Base-by-base conservation (phyloP, 352 stramenopile species). In the Phytophthora agathidicida region DNA sequence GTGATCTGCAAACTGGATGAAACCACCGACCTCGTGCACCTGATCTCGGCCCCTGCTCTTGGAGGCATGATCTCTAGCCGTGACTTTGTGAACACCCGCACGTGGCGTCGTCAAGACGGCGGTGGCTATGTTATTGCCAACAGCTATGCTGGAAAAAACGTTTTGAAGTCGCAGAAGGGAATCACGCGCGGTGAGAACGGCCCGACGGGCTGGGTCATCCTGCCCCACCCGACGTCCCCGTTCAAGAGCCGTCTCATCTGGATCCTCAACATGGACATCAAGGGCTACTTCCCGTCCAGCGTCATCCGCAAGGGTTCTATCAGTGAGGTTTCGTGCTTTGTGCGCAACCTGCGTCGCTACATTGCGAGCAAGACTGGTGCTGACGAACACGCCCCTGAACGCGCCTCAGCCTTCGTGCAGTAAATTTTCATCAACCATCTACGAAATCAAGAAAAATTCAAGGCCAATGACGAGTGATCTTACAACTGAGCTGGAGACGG, bases 181-280 rank as follows among this genome's bases (percentile, higher is more conserved):
- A 71, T 91, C 13, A 89, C 80, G n/a, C 83, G 83, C 27, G 83
- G 79, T 24, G 83, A 91, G 68, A 93, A 91, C 44, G 83, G 83
- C 7, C 67, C 81, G 3, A 89, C 79, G 14, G 83, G 83, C 4
- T 91, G 88, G 63, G 58, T 93, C 19, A 90, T 93, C 32, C 45
- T 91, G 46, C 83, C 83, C 3, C 81, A 89, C 47, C 79, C 87
- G 44, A 77, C 77, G 36, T 91, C 80, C 43, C 68, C 81, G 33
- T 89, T 90, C 66, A 90, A 93, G 67, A 80, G 75, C 45, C 81
- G 80, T 43, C 74, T 93, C 24, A 73, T 93, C 39, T 93, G 83
- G 81, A 86, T 93, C 47, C 46, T 93, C 5, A 93, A 93, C 71
- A 88, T 80, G 58, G 83, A 93, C 63, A 93, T 93, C 60, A 93